These are phyloP conservation scores for Trifolium repens DNA, from an alignment of 306 rosid species.

Conservation along the genomic window DNA sequence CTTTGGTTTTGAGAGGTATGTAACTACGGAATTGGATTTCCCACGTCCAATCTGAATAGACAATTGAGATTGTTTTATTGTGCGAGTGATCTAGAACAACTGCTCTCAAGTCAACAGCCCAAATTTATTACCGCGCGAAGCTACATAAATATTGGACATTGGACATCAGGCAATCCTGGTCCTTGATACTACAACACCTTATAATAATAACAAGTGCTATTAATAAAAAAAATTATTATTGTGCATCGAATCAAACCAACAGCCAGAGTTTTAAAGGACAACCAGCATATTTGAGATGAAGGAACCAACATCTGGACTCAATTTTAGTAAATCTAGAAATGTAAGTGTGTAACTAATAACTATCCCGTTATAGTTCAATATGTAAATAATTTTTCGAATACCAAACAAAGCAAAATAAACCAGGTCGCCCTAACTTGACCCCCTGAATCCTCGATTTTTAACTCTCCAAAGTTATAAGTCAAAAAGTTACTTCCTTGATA, in stretches of 20 bases:
- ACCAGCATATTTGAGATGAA: neutral
- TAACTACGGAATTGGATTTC: too few relatives aligned
- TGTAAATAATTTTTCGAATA: slow-evolving; percentile 27
- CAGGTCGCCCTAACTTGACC: neutral
- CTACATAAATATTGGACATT: too few relatives aligned
- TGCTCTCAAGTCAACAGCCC: too few relatives aligned
- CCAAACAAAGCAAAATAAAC: slow-evolving; percentile 17
- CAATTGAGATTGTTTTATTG: too few relatives aligned
- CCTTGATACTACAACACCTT: neutral
- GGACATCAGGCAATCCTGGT: too few relatives aligned
- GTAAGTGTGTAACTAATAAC: neutral
- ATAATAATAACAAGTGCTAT: too few relatives aligned
- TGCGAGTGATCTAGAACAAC: too few relatives aligned
- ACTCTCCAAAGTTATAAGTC: slow-evolving; percentile 18
- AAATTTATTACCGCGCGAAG: too few relatives aligned
- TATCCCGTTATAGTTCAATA: slow-evolving; percentile 1
- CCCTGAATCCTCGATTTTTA: neutral
- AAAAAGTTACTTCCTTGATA: neutral
- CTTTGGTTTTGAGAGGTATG: neutral
- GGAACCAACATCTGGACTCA: neutral
- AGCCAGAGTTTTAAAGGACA: neutral
- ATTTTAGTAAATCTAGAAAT: neutral
- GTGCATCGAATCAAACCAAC: neutral
- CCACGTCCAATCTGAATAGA: too few relatives aligned
- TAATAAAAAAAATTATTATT: too few relatives aligned